phyloP scores from a whole-genome alignment of 805 yeast species.

The Saccharomycopsis olivae region DNA sequence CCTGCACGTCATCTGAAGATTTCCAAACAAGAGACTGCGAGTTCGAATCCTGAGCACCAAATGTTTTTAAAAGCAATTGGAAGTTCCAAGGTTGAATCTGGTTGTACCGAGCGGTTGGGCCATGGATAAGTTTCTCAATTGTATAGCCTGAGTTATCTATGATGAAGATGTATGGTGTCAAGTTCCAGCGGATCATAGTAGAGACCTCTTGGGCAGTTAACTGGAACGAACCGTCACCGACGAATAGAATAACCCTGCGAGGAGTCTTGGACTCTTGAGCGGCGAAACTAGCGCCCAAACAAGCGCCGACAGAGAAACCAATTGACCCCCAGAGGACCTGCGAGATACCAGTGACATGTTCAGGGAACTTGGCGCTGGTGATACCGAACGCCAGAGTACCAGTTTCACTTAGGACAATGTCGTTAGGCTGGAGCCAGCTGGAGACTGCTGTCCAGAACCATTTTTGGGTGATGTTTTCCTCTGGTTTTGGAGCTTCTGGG shows the following conservation, averaged over 20 bases:
- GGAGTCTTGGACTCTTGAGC: slow-evolving; percentile 37
- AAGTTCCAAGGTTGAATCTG: slow-evolving; percentile 57
- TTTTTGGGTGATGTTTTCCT: slow-evolving; percentile 25
- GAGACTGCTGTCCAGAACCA: slow-evolving; percentile 43
- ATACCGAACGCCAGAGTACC: slow-evolving; percentile 69
- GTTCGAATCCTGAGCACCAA: slow-evolving; percentile 41
- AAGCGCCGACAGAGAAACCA: slow-evolving; percentile 81
- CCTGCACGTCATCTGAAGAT: slow-evolving; percentile 39
- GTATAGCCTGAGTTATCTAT: slow-evolving; percentile 61
- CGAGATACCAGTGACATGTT: slow-evolving; percentile 39
- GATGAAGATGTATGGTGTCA: slow-evolving; percentile 47
- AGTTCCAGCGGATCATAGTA: slow-evolving; percentile 42
- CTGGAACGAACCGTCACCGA: slow-evolving; percentile 64
- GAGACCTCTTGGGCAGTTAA: slow-evolving; percentile 57
- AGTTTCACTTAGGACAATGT: slow-evolving; percentile 69
- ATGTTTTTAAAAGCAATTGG: slow-evolving; percentile 33
- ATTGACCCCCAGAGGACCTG: slow-evolving; percentile 78
- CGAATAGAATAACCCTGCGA: slow-evolving; percentile 45
- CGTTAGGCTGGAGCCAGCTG: slow-evolving; percentile 46
- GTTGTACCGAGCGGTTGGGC: slow-evolving; percentile 43
- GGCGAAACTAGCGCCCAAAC: slow-evolving; percentile 75
- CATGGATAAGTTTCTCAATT: slow-evolving; percentile 52
- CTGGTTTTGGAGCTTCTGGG: slow-evolving; percentile 29
- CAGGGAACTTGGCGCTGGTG: slow-evolving; percentile 59
- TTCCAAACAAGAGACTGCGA: slow-evolving; percentile 34